phyloP scores from a whole-genome alignment of 148 eudicot genomes.

The Nyssa sinensis region DNA sequence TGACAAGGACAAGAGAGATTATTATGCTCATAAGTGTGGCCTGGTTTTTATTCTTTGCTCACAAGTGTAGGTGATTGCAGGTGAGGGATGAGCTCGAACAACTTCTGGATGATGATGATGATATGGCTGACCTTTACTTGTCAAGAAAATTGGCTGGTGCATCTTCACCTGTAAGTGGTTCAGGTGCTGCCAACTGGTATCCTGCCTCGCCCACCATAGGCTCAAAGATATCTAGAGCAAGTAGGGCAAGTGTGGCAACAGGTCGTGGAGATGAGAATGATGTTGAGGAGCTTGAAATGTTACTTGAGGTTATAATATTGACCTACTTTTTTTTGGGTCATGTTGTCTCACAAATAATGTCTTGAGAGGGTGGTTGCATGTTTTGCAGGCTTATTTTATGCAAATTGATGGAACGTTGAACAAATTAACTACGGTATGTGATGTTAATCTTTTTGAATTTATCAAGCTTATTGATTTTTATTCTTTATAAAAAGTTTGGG shows the following conservation, averaged over 20 bases:
- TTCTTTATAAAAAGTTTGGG: not conserved
- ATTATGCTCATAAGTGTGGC: not conserved
- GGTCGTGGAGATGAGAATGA: constrained; percentile 68
- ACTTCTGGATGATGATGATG: constrained; percentile 74
- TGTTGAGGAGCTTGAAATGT: constrained; percentile 78
- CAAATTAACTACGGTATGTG: constrained; percentile 65
- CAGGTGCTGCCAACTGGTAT: constrained; percentile 44
- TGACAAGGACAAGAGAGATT: too few relatives aligned
- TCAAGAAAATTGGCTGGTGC: constrained; percentile 51
- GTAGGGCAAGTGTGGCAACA: constrained; percentile 60
- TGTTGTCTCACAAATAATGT: constrained; percentile 10
- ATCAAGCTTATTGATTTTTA: not conserved
- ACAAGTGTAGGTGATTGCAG: constrained; percentile 29
- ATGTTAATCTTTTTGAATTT: not conserved
- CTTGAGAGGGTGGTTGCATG: constrained; percentile 7
- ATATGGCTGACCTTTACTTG: constrained; percentile 80
- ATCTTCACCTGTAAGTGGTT: constrained; percentile 61
- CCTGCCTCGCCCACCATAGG: constrained; percentile 54
- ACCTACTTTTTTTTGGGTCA: not conserved
- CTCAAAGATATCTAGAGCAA: constrained; percentile 63
- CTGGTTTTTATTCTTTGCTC: not conserved
- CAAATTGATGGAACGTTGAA: constrained; percentile 70
- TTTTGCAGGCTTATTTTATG: constrained; percentile 76
- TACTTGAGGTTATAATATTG: constrained; percentile 54
- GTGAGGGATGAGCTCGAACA: constrained; percentile 85